phyloP scores from a whole-genome alignment of 164 flowering plant genomes.

The Akebia trifoliata region DNA sequence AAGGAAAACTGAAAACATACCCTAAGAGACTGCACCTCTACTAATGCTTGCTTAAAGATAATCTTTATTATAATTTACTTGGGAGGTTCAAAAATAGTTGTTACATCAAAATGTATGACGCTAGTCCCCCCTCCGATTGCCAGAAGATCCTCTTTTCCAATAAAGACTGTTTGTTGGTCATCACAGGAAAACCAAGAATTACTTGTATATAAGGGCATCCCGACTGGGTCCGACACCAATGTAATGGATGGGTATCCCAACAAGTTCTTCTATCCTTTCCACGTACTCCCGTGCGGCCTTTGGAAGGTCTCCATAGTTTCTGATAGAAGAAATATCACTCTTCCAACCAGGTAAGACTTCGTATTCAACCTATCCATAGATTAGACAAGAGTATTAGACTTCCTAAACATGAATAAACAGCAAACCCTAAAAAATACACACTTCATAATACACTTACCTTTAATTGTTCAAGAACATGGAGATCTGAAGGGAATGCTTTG shows the following conservation, averaged over 20 bases:
- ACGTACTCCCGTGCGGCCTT: slow-evolving; percentile 70
- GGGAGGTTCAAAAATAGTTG: too few relatives aligned
- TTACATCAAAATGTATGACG: too few relatives aligned
- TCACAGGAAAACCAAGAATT: slow-evolving; percentile 7
- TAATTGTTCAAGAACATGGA: slow-evolving; percentile 60
- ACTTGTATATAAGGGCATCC: slow-evolving; percentile 82
- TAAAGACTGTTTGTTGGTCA: neutral
- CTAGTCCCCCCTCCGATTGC: too few relatives aligned
- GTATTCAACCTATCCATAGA: slow-evolving; percentile 66
- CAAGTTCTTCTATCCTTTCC: slow-evolving; percentile 85
- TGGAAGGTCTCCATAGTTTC: slow-evolving; percentile 75
- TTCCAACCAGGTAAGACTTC: slow-evolving; percentile 89
- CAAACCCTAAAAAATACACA: neutral
- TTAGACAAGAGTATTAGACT: too few relatives aligned
- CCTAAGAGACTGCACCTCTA: too few relatives aligned
- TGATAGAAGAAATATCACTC: slow-evolving; percentile 62
- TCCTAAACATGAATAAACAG: neutral
- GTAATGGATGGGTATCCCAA: slow-evolving; percentile 80
- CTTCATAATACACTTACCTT: slow-evolving; percentile 35
- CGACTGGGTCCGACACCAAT: slow-evolving; percentile 93
- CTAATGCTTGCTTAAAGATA: too few relatives aligned
- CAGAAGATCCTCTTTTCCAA: neutral
- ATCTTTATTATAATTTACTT: too few relatives aligned
- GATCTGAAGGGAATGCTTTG: slow-evolving; percentile 79
- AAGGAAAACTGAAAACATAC: too few relatives aligned